phyloP scores from a whole-genome alignment of 805 yeast species.

The Candida ovalis region DNA sequence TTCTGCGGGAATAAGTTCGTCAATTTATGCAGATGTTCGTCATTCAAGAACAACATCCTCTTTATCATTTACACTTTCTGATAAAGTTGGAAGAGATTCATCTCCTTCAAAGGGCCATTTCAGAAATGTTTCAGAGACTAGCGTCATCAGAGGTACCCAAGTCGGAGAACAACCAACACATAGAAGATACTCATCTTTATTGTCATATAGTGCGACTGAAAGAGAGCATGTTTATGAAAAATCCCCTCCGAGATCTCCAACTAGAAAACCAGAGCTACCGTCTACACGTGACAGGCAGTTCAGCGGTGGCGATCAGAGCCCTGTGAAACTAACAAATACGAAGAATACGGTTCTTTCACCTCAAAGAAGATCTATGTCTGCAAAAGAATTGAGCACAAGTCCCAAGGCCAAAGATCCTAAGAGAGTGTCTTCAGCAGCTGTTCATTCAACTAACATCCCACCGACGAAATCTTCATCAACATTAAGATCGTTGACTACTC shows the following conservation, averaged over 20 bases:
- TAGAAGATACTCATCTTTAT: slow-evolving; percentile 58
- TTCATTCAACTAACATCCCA: slow-evolving; percentile 4
- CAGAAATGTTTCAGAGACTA: slow-evolving; percentile 43
- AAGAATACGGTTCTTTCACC: slow-evolving; percentile 19
- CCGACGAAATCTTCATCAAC: slow-evolving; percentile 36
- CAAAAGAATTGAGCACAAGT: slow-evolving; percentile 35
- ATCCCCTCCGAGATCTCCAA: slow-evolving; percentile 15
- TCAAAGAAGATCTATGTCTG: slow-evolving; percentile 50
- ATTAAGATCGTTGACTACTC: slow-evolving; percentile 38
- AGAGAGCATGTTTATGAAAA: slow-evolving; percentile 20
- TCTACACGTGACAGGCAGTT: slow-evolving; percentile 8
- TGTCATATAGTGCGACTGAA: slow-evolving; percentile 36
- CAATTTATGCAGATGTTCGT: slow-evolving; percentile 42
- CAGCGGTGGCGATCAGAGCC: slow-evolving; percentile 12
- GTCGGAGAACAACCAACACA: slow-evolving; percentile 28
- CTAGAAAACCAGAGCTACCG: slow-evolving; percentile 4
- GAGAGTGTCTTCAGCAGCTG: slow-evolving; percentile 38
- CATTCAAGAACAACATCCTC: slow-evolving; percentile 35
- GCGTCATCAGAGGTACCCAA: slow-evolving; percentile 24
- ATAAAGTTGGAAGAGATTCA: slow-evolving; percentile 4
- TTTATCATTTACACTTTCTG: slow-evolving; percentile 23
- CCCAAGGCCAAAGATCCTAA: slow-evolving; percentile 28
- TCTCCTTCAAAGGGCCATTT: slow-evolving; percentile 33
- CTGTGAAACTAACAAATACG: slow-evolving; percentile 12
- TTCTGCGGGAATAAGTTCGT: slow-evolving; percentile 29